Conservation (phyloP, 164 flowering plant genomes). For the Stephania cephalantha region DNA sequence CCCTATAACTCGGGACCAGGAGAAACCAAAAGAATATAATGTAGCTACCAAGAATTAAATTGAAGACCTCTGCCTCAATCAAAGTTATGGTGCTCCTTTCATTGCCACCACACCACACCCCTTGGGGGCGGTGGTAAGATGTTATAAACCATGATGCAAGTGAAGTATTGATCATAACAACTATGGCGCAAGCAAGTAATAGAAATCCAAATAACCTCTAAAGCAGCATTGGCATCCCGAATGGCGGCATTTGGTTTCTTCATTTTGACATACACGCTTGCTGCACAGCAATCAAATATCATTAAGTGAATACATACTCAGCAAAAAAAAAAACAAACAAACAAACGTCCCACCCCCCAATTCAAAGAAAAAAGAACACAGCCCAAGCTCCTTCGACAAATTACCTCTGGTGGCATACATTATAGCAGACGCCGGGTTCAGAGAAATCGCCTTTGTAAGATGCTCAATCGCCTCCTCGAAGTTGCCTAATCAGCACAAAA, state of each 20-base stretch:
- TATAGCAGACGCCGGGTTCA: slow-evolving; percentile 89
- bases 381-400: background rate
- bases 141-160: background rate
- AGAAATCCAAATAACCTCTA: slow-evolving; percentile 46
- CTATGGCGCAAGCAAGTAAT: background rate
- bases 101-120: no score
- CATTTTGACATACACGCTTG: slow-evolving; percentile 82
- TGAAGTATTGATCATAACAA: background rate
- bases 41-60: no score
- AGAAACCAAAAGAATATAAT: no score
- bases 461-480: slow-evolving; percentile 79
- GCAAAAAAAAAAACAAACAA: background rate
- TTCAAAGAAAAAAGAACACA: background rate
- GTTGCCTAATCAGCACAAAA: slow-evolving; percentile 44
- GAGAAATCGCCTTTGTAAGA: slow-evolving; percentile 70
- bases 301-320: background rate
- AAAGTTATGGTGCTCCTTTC: no score
- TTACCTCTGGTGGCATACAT: slow-evolving; percentile 94
- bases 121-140: background rate
- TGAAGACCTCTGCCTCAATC: no score
- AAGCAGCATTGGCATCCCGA: slow-evolving; percentile 89
- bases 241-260: slow-evolving; percentile 98
- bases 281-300: slow-evolving; percentile 33
- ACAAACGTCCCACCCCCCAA: background rate
- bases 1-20: no score